These are phyloP conservation scores for Dryas drummondii DNA, from an alignment of 306 rosid genomes.

Conservation along the genomic window DNA sequence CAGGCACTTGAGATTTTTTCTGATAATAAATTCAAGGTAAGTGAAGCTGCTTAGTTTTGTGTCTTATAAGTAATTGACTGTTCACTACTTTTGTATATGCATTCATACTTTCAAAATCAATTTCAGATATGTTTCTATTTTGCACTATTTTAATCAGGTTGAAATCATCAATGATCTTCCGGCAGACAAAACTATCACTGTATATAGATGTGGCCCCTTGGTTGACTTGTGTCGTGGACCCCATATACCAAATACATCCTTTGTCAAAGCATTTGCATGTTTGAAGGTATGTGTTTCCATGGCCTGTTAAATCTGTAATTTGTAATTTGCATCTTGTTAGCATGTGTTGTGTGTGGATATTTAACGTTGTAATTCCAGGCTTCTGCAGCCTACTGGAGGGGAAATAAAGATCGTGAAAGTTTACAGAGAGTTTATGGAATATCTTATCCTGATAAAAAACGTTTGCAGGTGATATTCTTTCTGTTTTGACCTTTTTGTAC, in stretches of 20 bases:
- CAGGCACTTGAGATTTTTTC: constrained; percentile 86
- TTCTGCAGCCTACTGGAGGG: constrained; percentile 98
- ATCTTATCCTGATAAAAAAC: constrained; percentile 90
- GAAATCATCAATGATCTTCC: constrained; percentile 95
- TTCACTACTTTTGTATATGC: constrained; percentile 12
- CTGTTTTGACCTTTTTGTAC: not conserved
- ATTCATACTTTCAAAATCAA: constrained; percentile 18
- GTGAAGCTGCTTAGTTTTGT: constrained; percentile 23
- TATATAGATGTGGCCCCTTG: constrained; percentile 93
- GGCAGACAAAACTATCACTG: constrained; percentile 88
- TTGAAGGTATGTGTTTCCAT: constrained; percentile 54
- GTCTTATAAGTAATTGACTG: not conserved
- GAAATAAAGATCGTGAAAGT: constrained; percentile 85
- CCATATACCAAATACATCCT: constrained; percentile 93
- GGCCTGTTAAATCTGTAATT: constrained; percentile 15
- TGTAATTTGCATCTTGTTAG: not conserved
- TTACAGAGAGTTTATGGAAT: constrained; percentile 97
- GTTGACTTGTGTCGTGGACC: constrained; percentile 98
- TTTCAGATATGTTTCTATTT: constrained; percentile 12
- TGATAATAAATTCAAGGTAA: constrained; percentile 85
- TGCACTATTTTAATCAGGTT: constrained; percentile 48
- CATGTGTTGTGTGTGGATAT: constrained; percentile 2
- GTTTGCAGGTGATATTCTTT: constrained; percentile 67
- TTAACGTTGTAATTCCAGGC: constrained; percentile 56
- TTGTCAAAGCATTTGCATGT: constrained; percentile 90